These are phyloP conservation scores for Francoa sonchifolia DNA, from an alignment of 441 rosid genomes.

Conservation along the genomic window DNA sequence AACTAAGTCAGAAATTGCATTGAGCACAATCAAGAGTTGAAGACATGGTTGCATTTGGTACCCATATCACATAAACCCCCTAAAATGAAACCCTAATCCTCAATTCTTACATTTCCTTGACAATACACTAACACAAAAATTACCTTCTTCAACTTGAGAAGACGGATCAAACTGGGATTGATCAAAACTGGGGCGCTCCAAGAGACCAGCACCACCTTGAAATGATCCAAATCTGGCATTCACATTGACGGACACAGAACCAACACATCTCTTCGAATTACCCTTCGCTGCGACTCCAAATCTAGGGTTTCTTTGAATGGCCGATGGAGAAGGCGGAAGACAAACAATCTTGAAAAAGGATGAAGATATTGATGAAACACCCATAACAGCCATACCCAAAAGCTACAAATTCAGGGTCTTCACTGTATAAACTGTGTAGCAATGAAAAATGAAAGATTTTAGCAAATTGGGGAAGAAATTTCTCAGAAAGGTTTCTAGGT, in stretches of 20 bases:
- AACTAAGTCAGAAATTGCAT: too few species aligned
- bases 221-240: conserved; percentile 9
- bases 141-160: conserved; percentile 19
- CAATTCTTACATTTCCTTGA: not conserved
- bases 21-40: not conserved
- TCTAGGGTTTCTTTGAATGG: not conserved
- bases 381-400: not conserved
- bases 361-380: not conserved
- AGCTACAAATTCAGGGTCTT: too few species aligned
- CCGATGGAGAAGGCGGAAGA: not conserved
- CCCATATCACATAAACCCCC: not conserved
- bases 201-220: conserved; percentile 17
- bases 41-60: too few species aligned
- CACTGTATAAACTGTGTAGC: too few species aligned
- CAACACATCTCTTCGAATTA: not conserved
- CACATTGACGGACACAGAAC: not conserved
- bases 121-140: not conserved
- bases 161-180: conserved; percentile 19
- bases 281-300: not conserved
- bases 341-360: not conserved
- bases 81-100: too few species aligned
- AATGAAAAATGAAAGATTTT: too few species aligned
- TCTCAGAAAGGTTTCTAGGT: too few species aligned
- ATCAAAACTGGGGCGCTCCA: conserved; percentile 18
- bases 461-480: too few species aligned